A percentile compares a stretch with the other conserved stretches of the same genome.
Evolutionary conservation across 768 basidiomycete genomes (phyloP).

Genomic region (Lentinula detonsa): DNA sequence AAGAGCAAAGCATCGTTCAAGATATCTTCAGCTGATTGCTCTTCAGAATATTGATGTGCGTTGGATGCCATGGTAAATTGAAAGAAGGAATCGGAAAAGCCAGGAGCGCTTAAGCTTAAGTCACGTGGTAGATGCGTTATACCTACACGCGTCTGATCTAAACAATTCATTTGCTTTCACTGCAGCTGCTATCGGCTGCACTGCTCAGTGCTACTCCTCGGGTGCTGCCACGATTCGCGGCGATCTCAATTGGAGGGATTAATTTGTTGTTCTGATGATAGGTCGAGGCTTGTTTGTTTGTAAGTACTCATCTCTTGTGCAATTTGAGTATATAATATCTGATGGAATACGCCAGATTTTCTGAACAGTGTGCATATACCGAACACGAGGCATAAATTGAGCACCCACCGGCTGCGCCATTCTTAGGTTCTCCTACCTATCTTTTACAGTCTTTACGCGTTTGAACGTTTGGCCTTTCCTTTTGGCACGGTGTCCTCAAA

Average conservation of each 20-base stretch:
- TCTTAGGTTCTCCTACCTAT: not conserved
- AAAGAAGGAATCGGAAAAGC: not conserved
- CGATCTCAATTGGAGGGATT: not conserved
- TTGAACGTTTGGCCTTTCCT: not conserved
- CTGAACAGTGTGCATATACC: not conserved
- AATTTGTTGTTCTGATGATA: not conserved
- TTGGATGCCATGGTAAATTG: not conserved
- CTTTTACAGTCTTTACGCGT: not conserved
- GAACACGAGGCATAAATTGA: constrained; percentile 5
- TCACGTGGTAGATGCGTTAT: not conserved
- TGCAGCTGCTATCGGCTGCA: not conserved
- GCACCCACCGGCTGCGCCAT: not conserved
- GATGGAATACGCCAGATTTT: constrained; percentile 5
- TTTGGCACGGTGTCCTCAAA: not conserved
- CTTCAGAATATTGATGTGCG: constrained; percentile 12
- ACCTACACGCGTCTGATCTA: not conserved
- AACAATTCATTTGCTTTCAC: no score
- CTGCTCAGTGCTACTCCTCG: not conserved
- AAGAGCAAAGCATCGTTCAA: constrained; percentile 46
- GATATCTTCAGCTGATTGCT: constrained; percentile 35
- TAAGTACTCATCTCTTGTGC: not conserved
- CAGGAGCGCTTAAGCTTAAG: not conserved
- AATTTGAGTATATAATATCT: not conserved
- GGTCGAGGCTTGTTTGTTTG: not conserved
- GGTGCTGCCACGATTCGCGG: not conserved